Evolutionary conservation across 441 rosid species (phyloP), one percentile per base, ranked within the genome.

Genomic region (Populus hybrid): DNA sequence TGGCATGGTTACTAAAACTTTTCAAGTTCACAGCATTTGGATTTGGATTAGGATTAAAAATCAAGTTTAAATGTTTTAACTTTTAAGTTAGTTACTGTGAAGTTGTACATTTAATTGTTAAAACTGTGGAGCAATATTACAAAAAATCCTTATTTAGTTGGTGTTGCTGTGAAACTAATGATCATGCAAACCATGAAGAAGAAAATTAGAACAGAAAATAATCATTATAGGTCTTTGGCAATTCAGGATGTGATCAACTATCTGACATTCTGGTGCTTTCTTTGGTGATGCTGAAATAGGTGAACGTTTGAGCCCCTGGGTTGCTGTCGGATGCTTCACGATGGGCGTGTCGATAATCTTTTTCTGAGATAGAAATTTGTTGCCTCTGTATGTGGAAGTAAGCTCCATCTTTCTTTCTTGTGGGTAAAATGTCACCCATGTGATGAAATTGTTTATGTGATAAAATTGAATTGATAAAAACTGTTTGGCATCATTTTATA

Each of bases 231-330:
- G 67, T 73, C 42, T 36, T 42, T 59, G 16, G 66, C 57, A 65
- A 23, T 59, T 16, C 20, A 26, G 16, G 4, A 67, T 53, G 14
- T 24, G 10, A 16, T 26, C 26, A 73, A 78, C 72, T 64, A 61
- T 59, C 69, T 70, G 24, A 79, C 67, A 24, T 34, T 69, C 67
- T 75, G 68, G 76, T 70, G 42, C 14, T 70, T 42, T 66, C n/a
- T 78, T 53, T 0, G 53, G 26, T 67, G 50, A 63, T 70, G 57
- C 70, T 86, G 83, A 77, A 77, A 78, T 86, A 91, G 99, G 99
- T 82, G 98, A 93, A 81, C 92, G 97, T 46, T 85, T 92, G 87
- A 95, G 97, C 81, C 95, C 97, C 8, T 95, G 98, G 99, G 91
- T 95, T 75, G 90, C 98, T 8, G 86, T 78, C 7, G 99, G 99